Conservation (phyloP, 2,329 filamentous ascomycete species). For the Moelleriella libera region DNA sequence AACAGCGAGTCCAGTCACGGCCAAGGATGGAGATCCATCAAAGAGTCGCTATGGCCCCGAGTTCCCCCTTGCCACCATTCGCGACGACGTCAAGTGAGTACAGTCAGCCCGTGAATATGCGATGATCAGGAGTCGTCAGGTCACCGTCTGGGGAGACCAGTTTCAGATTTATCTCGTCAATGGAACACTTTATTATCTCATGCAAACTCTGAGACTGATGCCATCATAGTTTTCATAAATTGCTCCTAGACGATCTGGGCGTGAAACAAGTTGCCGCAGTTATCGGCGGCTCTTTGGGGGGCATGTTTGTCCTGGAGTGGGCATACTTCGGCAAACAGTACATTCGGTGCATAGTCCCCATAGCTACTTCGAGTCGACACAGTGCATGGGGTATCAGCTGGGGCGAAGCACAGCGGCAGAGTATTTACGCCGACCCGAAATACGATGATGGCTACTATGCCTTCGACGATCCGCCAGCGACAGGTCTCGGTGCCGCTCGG, state of each 20-base stretch:
- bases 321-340: conserved; percentile 83
- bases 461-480: conserved; percentile 72
- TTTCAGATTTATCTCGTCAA: too few species aligned
- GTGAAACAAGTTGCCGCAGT: conserved; percentile 67
- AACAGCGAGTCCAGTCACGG: conserved; percentile 77
- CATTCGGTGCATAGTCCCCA: conserved; percentile 66
- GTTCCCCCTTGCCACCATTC: conserved; percentile 87
- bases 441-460: conserved; percentile 95
- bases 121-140: neutral
- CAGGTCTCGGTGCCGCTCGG: conserved; percentile 81
- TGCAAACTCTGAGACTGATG: conserved; percentile 5
- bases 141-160: too few species aligned
- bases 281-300: conserved; percentile 73
- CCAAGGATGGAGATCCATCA: conserved; percentile 62
- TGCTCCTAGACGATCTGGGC: conserved; percentile 67
- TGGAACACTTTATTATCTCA: too few species aligned
- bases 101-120: neutral
- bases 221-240: conserved; percentile 55
- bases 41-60: conserved; percentile 83
- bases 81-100: conserved; percentile 84
- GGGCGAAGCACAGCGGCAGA: conserved; percentile 79
- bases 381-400: conserved; percentile 87
- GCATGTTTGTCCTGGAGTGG: conserved; percentile 86
- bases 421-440: conserved; percentile 96
- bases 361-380: conserved; percentile 72